phyloP scores from a whole-genome alignment of 257 asterid species.

The Rehmannia glutinosa region DNA sequence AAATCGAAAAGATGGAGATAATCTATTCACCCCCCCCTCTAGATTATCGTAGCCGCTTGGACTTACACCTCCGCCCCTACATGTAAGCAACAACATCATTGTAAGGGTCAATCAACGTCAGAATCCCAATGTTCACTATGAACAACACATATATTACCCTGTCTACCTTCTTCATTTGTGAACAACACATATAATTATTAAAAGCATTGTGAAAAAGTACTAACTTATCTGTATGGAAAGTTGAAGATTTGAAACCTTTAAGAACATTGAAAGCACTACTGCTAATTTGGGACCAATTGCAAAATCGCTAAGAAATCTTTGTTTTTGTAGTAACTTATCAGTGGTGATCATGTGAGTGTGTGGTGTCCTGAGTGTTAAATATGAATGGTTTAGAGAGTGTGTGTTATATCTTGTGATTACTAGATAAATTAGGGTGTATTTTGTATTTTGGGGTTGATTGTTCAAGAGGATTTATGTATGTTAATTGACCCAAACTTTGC shows the following conservation, averaged over 20 bases:
- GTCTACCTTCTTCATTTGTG: no score
- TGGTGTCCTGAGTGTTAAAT: neutral
- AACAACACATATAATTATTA: no score
- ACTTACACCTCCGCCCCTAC: no score
- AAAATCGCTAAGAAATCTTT: slow-evolving; percentile 27
- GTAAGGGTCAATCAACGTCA: no score
- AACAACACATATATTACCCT: no score
- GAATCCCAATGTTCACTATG: no score
- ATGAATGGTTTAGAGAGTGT: neutral
- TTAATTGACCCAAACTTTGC: neutral
- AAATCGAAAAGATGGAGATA: no score
- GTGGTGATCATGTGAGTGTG: neutral
- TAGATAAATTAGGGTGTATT: neutral
- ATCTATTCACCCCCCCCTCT: no score
- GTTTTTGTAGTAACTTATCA: neutral
- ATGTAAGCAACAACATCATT: no score
- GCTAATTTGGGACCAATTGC: slow-evolving; percentile 34
- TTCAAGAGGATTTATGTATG: neutral
- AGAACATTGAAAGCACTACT: slow-evolving; percentile 21
- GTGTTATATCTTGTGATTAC: slow-evolving; percentile 3
- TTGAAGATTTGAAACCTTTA: slow-evolving; percentile 55
- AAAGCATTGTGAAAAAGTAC: no score
- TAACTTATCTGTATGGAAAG: no score
- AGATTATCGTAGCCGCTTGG: no score
- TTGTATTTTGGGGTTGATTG: neutral